Evolutionary conservation across 495 filamentous ascomycete species (phyloP), one percentile per base, ranked within the genome.

Genomic region (Pseudoneurospora amorphoporcata): DNA sequence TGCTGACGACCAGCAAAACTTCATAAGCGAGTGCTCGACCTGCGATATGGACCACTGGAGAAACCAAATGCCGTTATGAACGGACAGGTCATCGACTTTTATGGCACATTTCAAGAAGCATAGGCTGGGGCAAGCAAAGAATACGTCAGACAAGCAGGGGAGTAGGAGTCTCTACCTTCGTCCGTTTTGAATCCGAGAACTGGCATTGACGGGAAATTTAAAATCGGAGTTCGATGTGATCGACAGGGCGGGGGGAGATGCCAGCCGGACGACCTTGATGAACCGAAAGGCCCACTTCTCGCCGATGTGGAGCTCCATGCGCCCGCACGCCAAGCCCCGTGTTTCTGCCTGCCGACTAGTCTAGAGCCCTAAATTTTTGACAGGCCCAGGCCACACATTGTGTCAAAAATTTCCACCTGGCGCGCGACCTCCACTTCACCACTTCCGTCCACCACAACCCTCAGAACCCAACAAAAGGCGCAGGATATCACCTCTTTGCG

Each of bases 401-500:
- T 41, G 29, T 19, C 29, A 43, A 58, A 53, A 72, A 53, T 72
- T 68, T 42, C 69, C 41, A 42, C 32, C 39, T 37, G 39, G 61
- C 68, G 68, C 68, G 42, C 39, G 58, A 68, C 39, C 40, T 65
- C 69, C 40, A 42, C 41, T 68, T 70, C 69, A 37, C 23, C 53
- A 65, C 53, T 37, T 65, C 29, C 29, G 39, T 72, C 29, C 41
- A 69, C 68, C 72, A 69, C 23, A 68, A 73, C 61, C 69, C 71
- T 70, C 73, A 72, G 45, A 61, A 75, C 74, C 73, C 70, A 70
- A 68, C 68, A 74, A 71, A 71, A 84, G 82, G 76, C 86, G 82
- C 80, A 86, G 82, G 83, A 87, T 84, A 86, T 83, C 80, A 91
- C 84, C 77, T 92, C 90, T 91, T 92, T 91, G 90, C 89, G 90